phyloP scores from a whole-genome alignment of 108 stramenopile genomes.

The Pseudonitzschia multistriata region DNA sequence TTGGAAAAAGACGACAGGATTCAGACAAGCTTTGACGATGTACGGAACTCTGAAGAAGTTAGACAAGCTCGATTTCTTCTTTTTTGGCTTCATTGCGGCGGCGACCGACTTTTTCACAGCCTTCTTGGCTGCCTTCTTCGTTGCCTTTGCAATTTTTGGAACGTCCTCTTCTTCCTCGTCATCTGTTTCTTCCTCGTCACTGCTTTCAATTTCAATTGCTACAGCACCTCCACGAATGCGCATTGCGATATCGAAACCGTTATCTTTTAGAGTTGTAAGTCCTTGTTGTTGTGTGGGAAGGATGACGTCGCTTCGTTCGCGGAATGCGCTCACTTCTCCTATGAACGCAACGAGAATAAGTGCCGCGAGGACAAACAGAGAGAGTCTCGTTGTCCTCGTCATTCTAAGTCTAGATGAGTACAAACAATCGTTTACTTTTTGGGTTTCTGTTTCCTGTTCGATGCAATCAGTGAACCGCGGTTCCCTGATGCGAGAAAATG shows the following conservation, averaged over 20 bases:
- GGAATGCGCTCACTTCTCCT: conserved; percentile 1
- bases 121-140: conserved; percentile 28
- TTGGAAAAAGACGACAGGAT: conserved; percentile 65
- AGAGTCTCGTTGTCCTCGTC: background rate
- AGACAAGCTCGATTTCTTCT: conserved; percentile 28
- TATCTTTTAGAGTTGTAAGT: background rate
- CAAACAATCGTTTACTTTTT: background rate
- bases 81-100: conserved; percentile 25
- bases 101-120: conserved; percentile 45
- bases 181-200: conserved; percentile 53
- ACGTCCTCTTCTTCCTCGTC: conserved; percentile 55
- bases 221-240: conserved; percentile 8
- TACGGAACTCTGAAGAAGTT: conserved; percentile 61
- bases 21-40: conserved; percentile 74
- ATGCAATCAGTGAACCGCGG: background rate
- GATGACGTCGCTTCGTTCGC: too few species aligned
- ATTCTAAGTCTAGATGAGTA: background rate
- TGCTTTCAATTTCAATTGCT: conserved; percentile 29
- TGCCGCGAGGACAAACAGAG: conserved; percentile 4
- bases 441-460: background rate
- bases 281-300: background rate
- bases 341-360: background rate
- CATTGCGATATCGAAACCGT: background rate
- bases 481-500: background rate
- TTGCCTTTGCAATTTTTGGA: conserved; percentile 44